Evolutionary conservation across 2,329 filamentous ascomycete species (phyloP).

Genomic region (Pseudogymnoascus sp.): DNA sequence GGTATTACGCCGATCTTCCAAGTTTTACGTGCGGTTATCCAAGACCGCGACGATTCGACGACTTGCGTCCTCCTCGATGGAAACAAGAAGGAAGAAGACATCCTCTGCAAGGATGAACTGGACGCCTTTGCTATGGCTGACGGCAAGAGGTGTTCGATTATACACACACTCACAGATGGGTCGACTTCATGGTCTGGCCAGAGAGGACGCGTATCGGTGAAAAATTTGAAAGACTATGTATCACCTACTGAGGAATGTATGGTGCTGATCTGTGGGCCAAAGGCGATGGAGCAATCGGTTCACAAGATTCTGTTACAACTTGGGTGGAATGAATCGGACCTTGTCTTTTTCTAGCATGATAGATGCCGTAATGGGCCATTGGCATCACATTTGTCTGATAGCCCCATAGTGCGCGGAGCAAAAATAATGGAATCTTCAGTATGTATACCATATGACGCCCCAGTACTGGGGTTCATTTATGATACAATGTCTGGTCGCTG

Average conservation of each 20-base stretch:
- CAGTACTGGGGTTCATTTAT: not conserved
- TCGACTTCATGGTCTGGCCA: slow-evolving; percentile 58
- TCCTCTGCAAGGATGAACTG: slow-evolving; percentile 68
- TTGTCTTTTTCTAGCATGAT: slow-evolving; percentile 64
- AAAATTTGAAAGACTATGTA: slow-evolving; percentile 53
- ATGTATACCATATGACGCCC: not conserved
- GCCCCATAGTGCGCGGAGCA: not conserved
- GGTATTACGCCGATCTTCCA: slow-evolving; percentile 90
- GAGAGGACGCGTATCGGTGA: slow-evolving; percentile 56
- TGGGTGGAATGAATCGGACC: slow-evolving; percentile 64
- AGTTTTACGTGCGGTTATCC: slow-evolving; percentile 66
- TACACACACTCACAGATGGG: slow-evolving; percentile 62
- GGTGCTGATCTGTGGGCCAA: slow-evolving; percentile 74
- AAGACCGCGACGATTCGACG: slow-evolving; percentile 54
- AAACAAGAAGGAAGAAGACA: slow-evolving; percentile 70
- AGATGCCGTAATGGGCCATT: not conserved
- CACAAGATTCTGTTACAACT: slow-evolving; percentile 46
- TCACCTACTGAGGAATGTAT: slow-evolving; percentile 38
- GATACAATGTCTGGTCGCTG: not conserved
- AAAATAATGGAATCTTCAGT: not conserved
- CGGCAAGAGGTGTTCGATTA: slow-evolving; percentile 49
- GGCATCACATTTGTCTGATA: not conserved
- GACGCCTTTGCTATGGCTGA: slow-evolving; percentile 52
- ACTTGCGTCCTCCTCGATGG: slow-evolving; percentile 68
- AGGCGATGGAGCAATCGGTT: slow-evolving; percentile 61